phyloP scores from a whole-genome alignment of 345 rosid genomes.

The Citrus maxima region DNA sequence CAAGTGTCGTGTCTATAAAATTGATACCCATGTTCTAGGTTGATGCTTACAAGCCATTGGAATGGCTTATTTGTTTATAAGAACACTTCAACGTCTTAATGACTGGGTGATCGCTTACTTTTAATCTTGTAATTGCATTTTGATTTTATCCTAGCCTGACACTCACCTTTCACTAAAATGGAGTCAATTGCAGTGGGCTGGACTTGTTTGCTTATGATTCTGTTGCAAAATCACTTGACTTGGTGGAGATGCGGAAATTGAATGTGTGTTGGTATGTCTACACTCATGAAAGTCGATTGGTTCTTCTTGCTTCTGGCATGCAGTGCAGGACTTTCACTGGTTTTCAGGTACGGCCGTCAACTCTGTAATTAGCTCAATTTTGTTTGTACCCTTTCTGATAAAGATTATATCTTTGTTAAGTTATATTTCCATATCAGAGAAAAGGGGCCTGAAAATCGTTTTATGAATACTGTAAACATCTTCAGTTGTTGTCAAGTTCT shows the following conservation, averaged over 20 bases:
- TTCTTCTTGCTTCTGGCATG: constrained; percentile 98
- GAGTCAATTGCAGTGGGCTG: constrained; percentile 67
- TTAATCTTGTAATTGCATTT: background rate
- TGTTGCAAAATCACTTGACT: constrained; percentile 53
- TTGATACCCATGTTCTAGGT: background rate
- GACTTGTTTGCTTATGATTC: constrained; percentile 72
- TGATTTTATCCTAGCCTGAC: background rate
- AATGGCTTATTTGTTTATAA: background rate
- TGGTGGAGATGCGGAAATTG: constrained; percentile 78
- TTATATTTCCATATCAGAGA: background rate
- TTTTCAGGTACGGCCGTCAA: constrained; percentile 62
- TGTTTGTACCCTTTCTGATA: background rate
- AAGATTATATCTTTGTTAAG: constrained; percentile 1
- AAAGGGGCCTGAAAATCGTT: background rate
- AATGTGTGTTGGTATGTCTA: constrained; percentile 81
- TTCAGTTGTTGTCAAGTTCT: constrained; percentile 1
- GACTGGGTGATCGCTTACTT: background rate
- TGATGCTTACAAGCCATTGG: background rate
- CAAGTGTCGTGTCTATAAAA: background rate
- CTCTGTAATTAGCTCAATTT: constrained; percentile 3
- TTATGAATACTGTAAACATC: background rate
- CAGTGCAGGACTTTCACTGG: constrained; percentile 87
- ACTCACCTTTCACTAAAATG: constrained; percentile 16
- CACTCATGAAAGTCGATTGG: constrained; percentile 93
- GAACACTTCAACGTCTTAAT: background rate